phyloP scores from a whole-genome alignment of 345 rosid genomes.

The Salix arbutifolia region DNA sequence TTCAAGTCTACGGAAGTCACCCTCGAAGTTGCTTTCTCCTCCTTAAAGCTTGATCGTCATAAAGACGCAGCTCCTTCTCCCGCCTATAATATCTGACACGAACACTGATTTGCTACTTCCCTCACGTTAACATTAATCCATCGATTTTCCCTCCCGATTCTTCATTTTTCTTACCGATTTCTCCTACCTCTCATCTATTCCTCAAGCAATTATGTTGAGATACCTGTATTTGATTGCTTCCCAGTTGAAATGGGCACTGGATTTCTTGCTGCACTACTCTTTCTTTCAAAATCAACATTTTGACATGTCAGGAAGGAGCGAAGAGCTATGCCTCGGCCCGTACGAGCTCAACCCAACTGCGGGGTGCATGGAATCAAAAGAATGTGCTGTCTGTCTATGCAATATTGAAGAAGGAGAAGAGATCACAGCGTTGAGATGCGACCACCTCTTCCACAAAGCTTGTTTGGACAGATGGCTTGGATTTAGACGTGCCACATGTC shows the following conservation, averaged over 20 bases:
- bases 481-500: slow-evolving; percentile 3
- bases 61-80: too few species aligned
- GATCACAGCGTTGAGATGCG: slow-evolving; percentile 18
- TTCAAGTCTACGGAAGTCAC: too few species aligned
- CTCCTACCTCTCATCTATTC: not conserved
- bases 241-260: slow-evolving; percentile 16
- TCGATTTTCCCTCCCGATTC: too few species aligned
- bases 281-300: not conserved
- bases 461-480: slow-evolving; percentile 19
- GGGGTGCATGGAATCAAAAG: not conserved
- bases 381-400: slow-evolving; percentile 14
- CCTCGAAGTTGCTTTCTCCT: too few species aligned
- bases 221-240: not conserved
- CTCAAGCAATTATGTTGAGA: not conserved
- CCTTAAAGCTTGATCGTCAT: too few species aligned
- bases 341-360: not conserved
- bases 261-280: slow-evolving; percentile 9
- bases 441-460: slow-evolving; percentile 18
- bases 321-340: not conserved
- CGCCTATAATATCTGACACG: too few species aligned
- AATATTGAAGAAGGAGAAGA: slow-evolving; percentile 17
- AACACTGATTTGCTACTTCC: too few species aligned
- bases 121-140: too few species aligned
- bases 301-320: not conserved
- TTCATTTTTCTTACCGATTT: too few species aligned